Evolutionary conservation across 2,329 filamentous ascomycete genomes (phyloP).

Genomic region (Phyllosticta citriasiana): DNA sequence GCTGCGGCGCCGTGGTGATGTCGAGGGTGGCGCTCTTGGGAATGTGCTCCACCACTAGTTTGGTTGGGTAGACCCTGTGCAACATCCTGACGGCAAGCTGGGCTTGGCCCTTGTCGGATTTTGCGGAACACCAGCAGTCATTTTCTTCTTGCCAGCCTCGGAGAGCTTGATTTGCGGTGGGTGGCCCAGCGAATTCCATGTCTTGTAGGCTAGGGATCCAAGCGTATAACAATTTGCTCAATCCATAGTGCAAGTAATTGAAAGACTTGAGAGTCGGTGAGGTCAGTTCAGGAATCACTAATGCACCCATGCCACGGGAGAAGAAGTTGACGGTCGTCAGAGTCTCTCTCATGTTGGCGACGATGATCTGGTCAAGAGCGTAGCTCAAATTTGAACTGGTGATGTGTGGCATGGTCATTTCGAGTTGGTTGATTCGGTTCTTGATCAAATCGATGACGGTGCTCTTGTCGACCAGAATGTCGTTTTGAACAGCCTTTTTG

Average conservation of each 20-base stretch:
- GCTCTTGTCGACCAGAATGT: conserved; percentile 15
- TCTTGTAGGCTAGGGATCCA: neutral
- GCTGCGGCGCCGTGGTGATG: conserved; percentile 30
- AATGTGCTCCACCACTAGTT: conserved; percentile 38
- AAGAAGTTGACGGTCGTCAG: conserved; percentile 60
- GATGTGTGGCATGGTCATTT: neutral
- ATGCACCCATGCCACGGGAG: conserved; percentile 52
- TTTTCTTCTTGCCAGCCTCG: conserved; percentile 64
- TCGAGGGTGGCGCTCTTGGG: conserved; percentile 30
- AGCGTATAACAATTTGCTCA: neutral
- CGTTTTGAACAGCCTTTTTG: conserved; percentile 21
- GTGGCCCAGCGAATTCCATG: neutral
- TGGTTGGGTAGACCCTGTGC: conserved; percentile 26
- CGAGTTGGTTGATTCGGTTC: neutral
- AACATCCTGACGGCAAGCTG: conserved; percentile 50
- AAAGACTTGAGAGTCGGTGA: conserved; percentile 44
- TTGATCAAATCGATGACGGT: conserved; percentile 11
- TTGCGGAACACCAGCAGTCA: conserved; percentile 72
- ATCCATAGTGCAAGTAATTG: neutral
- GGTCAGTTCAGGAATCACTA: conserved; percentile 49
- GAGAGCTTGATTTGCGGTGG: conserved; percentile 41
- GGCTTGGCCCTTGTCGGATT: conserved; percentile 43
- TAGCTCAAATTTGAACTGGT: neutral
- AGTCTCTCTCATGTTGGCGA: conserved; percentile 16
- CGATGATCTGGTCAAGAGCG: neutral